Evolutionary conservation across 2,329 filamentous ascomycete genomes (phyloP), one percentile per base, ranked within the genome.

Genomic region (Monosporascus sp.): DNA sequence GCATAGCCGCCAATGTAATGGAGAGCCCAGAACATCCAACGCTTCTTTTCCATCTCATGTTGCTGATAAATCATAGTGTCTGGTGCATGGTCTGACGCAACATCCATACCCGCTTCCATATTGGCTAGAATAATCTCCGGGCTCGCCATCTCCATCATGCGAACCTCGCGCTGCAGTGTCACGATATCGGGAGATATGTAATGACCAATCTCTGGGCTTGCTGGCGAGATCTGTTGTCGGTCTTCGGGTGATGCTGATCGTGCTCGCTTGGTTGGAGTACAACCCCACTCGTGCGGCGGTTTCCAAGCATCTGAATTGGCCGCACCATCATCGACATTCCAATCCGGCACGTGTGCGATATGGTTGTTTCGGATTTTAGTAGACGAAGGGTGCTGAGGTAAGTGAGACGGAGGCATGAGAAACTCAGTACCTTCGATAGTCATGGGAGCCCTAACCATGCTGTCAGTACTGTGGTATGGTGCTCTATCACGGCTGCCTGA

Each of bases 21-120:
- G 50, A 88, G 68, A 1, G 76, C 76, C 28, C 78, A 83, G 37
- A 86, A 71, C 71, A 90, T 78, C 82, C 82, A 86, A 41, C 79
- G 69, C 60, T 82, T 81, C 62, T 81, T 80, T 56, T 81, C 78
- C 48, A 81, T 70, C 53, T 80, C 79, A 4, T 80, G 61, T 49
- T 79, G 76, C 59, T 74, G 72, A 59, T 77, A 79, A 20, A 81
- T 66, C 38, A 70, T 74, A 3, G 76, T 72, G 51, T 80, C 76
- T 0, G 70, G 65, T 14, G 74, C 69, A 22, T 66, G 72, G 51
- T 80, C 76, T 1, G 70, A 65, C 11, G 74, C 69, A 22, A 66
- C 68, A 9, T 72, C 71, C 71, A 77, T 78, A 43, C 74, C 72
- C 58, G 81, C 76, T 35, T 77, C 81, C 38, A 87, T 71, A 4